Evolutionary conservation across 768 basidiomycete species (phyloP).

Genomic region (Mycena kentingensis): DNA sequence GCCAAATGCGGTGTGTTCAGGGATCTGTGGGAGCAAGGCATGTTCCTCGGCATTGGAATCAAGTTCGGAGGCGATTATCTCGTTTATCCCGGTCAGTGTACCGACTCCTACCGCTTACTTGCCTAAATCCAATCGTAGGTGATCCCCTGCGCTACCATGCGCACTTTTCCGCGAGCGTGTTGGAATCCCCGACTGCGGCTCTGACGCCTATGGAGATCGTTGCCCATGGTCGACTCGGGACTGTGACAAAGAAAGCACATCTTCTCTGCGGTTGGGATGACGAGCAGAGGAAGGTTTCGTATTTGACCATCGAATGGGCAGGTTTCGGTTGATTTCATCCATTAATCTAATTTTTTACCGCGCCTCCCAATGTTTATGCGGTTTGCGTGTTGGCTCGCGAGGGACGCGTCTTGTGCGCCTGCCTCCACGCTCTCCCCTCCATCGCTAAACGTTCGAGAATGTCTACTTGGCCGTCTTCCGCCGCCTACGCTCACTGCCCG

Average conservation of each 20-base stretch:
- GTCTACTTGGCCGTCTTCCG: conserved; percentile 25
- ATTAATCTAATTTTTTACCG: conserved; percentile 48
- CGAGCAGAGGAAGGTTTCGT: conserved; percentile 61
- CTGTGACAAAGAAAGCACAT: conserved; percentile 96
- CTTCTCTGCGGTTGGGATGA: conserved; percentile 89
- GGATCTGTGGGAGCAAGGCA: conserved; percentile 79
- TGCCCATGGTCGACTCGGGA: conserved; percentile 92
- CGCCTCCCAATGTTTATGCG: conserved; percentile 45
- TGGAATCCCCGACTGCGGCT: conserved; percentile 57
- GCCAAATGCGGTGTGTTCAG: conserved; percentile 81
- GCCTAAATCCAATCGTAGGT: conserved; percentile 46
- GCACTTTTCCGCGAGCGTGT: conserved; percentile 86
- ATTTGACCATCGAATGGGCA: conserved; percentile 88
- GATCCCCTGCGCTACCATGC: conserved; percentile 97
- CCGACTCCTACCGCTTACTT: not conserved
- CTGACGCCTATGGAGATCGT: conserved; percentile 92
- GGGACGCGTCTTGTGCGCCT: no score
- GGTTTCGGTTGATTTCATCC: conserved; percentile 66
- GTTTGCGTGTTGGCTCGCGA: no score
- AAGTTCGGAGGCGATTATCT: conserved; percentile 97
- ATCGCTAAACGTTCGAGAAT: conserved; percentile 43
- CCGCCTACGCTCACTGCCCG: conserved; percentile 60
- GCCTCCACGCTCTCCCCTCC: conserved; percentile 63
- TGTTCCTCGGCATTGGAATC: conserved; percentile 87
- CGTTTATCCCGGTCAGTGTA: conserved; percentile 84